These are phyloP conservation scores for Betula pendula DNA, from an alignment of 306 rosid genomes.

Conservation along the genomic window DNA sequence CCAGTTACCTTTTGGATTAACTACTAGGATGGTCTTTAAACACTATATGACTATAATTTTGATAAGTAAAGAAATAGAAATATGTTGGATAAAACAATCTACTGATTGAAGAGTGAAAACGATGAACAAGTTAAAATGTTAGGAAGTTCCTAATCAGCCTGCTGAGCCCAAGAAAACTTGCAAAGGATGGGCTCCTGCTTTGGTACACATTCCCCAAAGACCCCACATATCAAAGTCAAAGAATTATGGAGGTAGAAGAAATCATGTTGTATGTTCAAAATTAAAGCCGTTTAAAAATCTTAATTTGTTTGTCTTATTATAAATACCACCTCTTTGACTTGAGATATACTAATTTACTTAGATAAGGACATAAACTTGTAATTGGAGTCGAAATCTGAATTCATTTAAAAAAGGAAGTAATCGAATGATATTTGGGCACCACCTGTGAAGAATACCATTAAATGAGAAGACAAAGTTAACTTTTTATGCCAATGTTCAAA, in stretches of 20 bases:
- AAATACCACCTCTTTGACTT: not conserved
- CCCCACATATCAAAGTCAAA: not conserved
- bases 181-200: not conserved
- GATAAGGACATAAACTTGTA: not conserved
- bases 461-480: not conserved
- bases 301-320: not conserved
- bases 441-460: not conserved
- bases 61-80: not conserved
- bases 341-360: not conserved
- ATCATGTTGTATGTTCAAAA: not conserved
- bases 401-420: not conserved
- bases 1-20: slow-evolving; percentile 8
- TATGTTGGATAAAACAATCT: not conserved
- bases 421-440: not conserved
- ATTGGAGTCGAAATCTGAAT: not conserved
- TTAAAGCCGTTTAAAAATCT: not conserved
- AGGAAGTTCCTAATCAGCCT: not conserved
- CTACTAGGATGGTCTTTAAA: not conserved
- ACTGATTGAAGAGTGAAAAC: not conserved
- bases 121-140: not conserved
- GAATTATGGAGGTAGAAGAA: not conserved
- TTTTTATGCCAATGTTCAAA: not conserved
- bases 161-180: slow-evolving; percentile 6
- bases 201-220: not conserved
- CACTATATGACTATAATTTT: not conserved